Evolutionary conservation across 2,329 filamentous ascomycete species (phyloP), one percentile per base, ranked within the genome.

Genomic region (Ophiosphaerella korrae): DNA sequence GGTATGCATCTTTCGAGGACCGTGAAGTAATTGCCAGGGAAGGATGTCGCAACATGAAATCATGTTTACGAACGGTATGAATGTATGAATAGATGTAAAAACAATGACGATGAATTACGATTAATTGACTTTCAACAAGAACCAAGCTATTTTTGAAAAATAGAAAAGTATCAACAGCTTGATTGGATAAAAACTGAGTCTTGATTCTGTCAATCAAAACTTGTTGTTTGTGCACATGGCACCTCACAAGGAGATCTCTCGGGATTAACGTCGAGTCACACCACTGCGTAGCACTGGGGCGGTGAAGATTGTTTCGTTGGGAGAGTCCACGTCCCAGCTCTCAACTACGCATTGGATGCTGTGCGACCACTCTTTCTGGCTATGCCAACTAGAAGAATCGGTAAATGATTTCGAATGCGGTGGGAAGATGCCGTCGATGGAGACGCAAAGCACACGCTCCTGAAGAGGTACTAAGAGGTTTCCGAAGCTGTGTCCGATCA

Each of bases 251-350:
- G 47, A 43, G 32, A 35, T 47, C 42, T 26, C 36, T 53, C 50
- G 53, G 53, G 50, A 41, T 49, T 50, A 35, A 26, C 34, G 44
- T 44, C 37, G 45, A 48, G 18, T 50, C 23, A 59, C 45, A 42
- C 45, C 45, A 48, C 45, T 42, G 21, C 38, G 31, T 41, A 16
- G 13, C 45, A 37, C 21, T 48, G 13, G 9, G 36, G 45, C 45
- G 45, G 38, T 42, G 31, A 31, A 32, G 13, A 18, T 11, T 31
- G 34, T 45, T 45, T 38, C 24, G 42, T 45, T 45, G 42, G 42
- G 42, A 41, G 12, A 16, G 11, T 9, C 7, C 38, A 31, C 38
- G 29, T 23, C 24, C 36, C 36, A 39, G 24, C 9, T 39, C 14
- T 5, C 16, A 39, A 39, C 11, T 13, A 31, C 24, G 14, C 38